Base-by-base conservation (phyloP, 768 basidiomycete species). In the Naganishia onofrii region DNA sequence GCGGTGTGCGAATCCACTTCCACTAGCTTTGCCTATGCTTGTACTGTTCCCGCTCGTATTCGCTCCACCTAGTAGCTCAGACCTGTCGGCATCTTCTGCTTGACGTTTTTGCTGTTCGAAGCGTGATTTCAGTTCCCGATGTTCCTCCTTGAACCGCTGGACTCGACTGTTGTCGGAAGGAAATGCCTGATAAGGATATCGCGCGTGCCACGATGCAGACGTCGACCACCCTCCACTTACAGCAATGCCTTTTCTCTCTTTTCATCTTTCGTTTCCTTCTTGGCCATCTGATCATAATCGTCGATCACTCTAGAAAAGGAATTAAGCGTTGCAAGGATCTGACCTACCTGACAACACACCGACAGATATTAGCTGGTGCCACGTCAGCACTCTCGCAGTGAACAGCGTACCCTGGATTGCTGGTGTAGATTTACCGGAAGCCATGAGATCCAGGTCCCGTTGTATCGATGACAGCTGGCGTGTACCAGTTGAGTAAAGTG, bases 201-300 rank as follows among this genome's bases (percentile, higher is more conserved):
- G 13, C 6, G 42, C 42, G 15, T 8, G 15, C n/a, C 42, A 42
- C 13, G 9, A 8, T 17, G 34, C 3, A 51, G 48, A 17, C 7
- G 46, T 29, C 26, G 8, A 29, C 19, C 19, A 15, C n/a, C 21
- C 54, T 38, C 44, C 28, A 82, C 87, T 75, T 75, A 93, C 91
- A 90, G 89, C 78, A 90, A 86, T 0, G 94, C 96, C 83, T 98
- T 98, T 83, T 97, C 95, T 81, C 93, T 89, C 82, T 96, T 98
- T 54, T 91, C 88, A 75, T 91, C 92, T 65, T 98, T 93, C 77
- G 96, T 92, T 81, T 99, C 96, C 72, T 94, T 85, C 83, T 89
- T 91, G 0, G 91, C 92, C 91, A 98, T 93, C 10, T 90, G 89
- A 76, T 97, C 94, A 77, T 95, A 98, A 78, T 99, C 96, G 71